Percentiles rank a stretch among this genome's conserved stretches.
These are phyloP conservation scores for Boletus eberwhitei DNA, from an alignment of 768 basidiomycete species.

Conservation along the genomic window DNA sequence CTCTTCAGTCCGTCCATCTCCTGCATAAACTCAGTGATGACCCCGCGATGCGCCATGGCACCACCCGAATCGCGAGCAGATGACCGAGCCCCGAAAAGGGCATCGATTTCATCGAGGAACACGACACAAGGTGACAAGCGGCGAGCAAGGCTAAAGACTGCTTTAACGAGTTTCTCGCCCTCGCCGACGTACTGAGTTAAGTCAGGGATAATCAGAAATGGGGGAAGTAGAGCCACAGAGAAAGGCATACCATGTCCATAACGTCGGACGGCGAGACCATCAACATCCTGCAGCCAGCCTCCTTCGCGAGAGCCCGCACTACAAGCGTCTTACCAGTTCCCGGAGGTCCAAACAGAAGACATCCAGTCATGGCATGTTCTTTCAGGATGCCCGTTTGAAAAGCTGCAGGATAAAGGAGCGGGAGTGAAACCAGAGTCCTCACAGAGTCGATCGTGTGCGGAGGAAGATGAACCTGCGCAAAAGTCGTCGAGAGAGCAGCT, in stretches of 20 bases:
- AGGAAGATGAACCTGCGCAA: conserved; percentile 86
- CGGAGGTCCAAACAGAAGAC: conserved; percentile 88
- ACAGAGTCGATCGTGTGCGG: conserved; percentile 87
- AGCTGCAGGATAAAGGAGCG: conserved; percentile 80
- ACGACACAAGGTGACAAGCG: conserved; percentile 87
- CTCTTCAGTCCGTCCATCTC: conserved; percentile 94
- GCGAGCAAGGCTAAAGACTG: conserved; percentile 84
- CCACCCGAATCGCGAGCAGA: conserved; percentile 75
- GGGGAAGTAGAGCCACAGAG: neutral
- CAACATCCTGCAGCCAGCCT: conserved; percentile 93
- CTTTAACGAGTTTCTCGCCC: conserved; percentile 85
- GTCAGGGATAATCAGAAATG: conserved; percentile 2
- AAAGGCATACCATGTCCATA: conserved; percentile 80
- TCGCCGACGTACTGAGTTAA: conserved; percentile 73
- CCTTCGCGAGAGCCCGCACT: conserved; percentile 87
- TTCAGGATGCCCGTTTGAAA: conserved; percentile 88
- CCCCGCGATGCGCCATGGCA: conserved; percentile 78
- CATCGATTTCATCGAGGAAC: conserved; percentile 94
- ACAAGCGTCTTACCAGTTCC: conserved; percentile 91
- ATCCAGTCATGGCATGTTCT: conserved; percentile 88
- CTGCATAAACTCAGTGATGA: conserved; percentile 92
- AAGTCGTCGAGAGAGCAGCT: conserved; percentile 80
- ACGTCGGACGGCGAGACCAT: conserved; percentile 89
- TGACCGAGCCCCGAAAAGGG: conserved; percentile 83
- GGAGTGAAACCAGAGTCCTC: conserved; percentile 86